These are phyloP conservation scores for Mucor ambiguus DNA, from an alignment of 371 early-diverging fungal genomes.

Conservation along the genomic window DNA sequence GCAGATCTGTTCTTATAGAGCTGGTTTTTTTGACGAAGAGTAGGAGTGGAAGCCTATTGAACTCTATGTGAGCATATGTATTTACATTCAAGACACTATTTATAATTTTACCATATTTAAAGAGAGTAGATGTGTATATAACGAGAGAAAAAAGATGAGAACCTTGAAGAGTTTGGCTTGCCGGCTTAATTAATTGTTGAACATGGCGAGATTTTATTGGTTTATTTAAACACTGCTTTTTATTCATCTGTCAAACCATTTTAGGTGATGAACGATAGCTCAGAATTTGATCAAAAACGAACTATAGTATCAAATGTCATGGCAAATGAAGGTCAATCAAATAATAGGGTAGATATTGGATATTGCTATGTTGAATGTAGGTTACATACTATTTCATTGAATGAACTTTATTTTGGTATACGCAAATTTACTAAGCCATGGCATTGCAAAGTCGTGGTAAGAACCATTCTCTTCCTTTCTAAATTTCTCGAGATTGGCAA, in stretches of 20 bases:
- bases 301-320: background rate
- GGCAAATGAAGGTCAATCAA: too few relatives aligned
- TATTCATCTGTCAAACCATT: background rate
- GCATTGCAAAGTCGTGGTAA: slow-evolving; percentile 14
- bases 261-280: background rate
- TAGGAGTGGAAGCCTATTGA: slow-evolving; percentile 28
- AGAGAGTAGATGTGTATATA: background rate
- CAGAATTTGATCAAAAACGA: background rate
- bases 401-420: background rate
- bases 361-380: background rate
- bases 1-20: slow-evolving; percentile 29
- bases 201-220: slow-evolving; percentile 15
- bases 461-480: slow-evolving; percentile 16
- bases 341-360: background rate
- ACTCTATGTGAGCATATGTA: background rate
- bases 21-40: slow-evolving; percentile 34
- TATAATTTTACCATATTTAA: background rate
- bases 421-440: slow-evolving; percentile 21
- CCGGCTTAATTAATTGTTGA: background rate
- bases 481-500: slow-evolving; percentile 9
- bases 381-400: background rate
- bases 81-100: background rate
- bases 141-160: background rate
- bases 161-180: background rate
- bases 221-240: background rate